Evolutionary conservation across 495 filamentous ascomycete genomes (phyloP).

Genomic region (Xylaria grammica): DNA sequence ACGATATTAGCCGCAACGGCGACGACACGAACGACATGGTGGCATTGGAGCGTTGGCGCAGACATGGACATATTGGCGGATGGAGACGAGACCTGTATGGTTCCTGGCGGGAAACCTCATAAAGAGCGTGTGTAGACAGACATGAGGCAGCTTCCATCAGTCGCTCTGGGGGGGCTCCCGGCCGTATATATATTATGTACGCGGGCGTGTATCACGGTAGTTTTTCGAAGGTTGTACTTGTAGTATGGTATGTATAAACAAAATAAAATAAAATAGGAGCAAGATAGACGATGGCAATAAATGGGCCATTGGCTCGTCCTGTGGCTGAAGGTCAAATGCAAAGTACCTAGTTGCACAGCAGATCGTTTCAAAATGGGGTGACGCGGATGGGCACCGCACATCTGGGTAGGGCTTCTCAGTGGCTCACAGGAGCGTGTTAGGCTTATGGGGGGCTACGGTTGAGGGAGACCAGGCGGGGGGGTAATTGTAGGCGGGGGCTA

Average conservation of each 20-base stretch:
- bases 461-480: too few species aligned
- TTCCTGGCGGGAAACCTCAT: constrained; percentile 5
- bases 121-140: not conserved
- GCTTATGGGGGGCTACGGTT: too few species aligned
- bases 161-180: not conserved
- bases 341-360: not conserved
- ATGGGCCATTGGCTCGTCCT: not conserved
- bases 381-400: not conserved
- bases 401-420: too few species aligned
- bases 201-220: not conserved
- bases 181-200: not conserved
- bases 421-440: too few species aligned
- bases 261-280: constrained; percentile 3
- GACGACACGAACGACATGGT: constrained; percentile 19
- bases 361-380: constrained; percentile 13
- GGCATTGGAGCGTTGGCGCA: constrained; percentile 8
- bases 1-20: constrained; percentile 20
- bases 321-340: not conserved
- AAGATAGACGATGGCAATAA: not conserved
- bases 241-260: constrained; percentile 6
- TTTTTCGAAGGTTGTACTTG: not conserved
- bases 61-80: constrained; percentile 12
- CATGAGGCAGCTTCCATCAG: constrained; percentile 17
- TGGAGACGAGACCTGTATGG: not conserved
- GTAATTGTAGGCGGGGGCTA: too few species aligned